A percentile compares a stretch with the other conserved stretches of the same genome.
phyloP scores from a whole-genome alignment of 2,329 filamentous ascomycete genomes.

The Xylariales sp. region DNA sequence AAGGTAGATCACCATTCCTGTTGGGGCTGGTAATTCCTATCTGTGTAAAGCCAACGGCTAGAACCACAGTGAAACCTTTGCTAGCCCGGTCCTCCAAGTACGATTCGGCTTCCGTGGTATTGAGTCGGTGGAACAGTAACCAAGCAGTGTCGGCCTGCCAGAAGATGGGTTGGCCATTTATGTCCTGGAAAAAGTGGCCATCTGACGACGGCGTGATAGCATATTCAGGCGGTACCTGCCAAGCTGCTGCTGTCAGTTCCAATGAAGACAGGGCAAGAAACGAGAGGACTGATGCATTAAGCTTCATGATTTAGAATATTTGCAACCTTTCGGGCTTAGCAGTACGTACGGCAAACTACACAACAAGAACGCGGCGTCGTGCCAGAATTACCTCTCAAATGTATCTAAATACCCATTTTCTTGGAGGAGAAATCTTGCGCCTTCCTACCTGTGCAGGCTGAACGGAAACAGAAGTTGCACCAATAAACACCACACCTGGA shows the following conservation, averaged over 20 bases:
- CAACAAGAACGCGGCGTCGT: too few relatives aligned
- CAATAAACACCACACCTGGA: too few relatives aligned
- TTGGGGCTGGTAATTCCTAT: conserved; percentile 4
- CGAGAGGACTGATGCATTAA: too few relatives aligned
- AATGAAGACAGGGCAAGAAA: too few relatives aligned
- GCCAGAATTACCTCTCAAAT: too few relatives aligned
- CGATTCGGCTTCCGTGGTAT: conserved; percentile 1
- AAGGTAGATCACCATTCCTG: conserved; percentile 4
- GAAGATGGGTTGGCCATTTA: conserved; percentile 8
- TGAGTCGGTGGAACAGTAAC: conserved; percentile 6
- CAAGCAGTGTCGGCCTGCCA: conserved; percentile 10
- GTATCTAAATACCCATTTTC: too few relatives aligned
- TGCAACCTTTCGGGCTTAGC: too few relatives aligned
- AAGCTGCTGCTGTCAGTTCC: background rate
- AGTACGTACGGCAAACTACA: too few relatives aligned
- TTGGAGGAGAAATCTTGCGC: too few relatives aligned
- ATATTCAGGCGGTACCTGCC: conserved; percentile 3
- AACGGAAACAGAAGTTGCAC: too few relatives aligned
- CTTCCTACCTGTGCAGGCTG: too few relatives aligned
- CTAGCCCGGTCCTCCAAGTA: conserved; percentile 3
- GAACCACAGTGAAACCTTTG: conserved; percentile 4
- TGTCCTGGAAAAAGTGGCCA: conserved; percentile 9
- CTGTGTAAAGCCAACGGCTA: conserved; percentile 3
- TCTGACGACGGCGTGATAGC: conserved; percentile 9
- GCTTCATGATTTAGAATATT: too few relatives aligned